Base-by-base conservation (phyloP, 2,329 filamentous ascomycete genomes). In the Plenodomus tracheiphilus region DNA sequence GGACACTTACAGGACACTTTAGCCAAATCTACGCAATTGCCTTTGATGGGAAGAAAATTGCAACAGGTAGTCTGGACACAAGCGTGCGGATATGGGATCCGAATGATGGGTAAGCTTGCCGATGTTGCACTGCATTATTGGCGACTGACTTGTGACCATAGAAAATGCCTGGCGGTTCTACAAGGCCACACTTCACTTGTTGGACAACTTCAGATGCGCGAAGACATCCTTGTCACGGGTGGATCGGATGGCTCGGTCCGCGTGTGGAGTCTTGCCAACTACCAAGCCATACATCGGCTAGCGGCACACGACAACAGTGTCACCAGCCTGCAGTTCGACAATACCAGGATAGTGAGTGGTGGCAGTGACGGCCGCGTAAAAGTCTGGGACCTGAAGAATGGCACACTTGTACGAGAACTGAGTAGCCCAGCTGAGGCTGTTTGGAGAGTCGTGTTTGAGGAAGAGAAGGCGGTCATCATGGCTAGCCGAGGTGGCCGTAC, bases 1-100 rank as follows among this genome's bases (percentile, higher is more conserved):
- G 93, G 59, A 97, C 91, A 0, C 80, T 99, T 34, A 86, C 88
- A 38, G 94, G 94, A 0, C 94, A 99, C 74, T 99, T 97, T 75
- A 97, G 93, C 69, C 94, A 99, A 70, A 99, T 99, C 49, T 99
- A 99, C 70, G 94, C 94, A 17, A 96, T 99, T 69, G 94, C 94
- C 1, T 99, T 97, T 73, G 94, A 99, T 69, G 94, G 94, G 34
- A 86, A 87, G 60, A 84, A 92, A 56, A 92, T 99, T 49, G 93
- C 95, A 30, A 99, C 94, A 9, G 94, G 94, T 43, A 97, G 92
- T 72, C 78, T 99, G 53, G 94, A 99, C 74, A 99, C 94, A 3
- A 97, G 93, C 62, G 93, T 99, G 20, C 83, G 94, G 56, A 95
- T 99, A 54, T 99, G 94, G 94, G 91, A 99, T 77, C 90, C 91